phyloP scores from a whole-genome alignment of 495 filamentous ascomycete species.

The Daldinia grandis region DNA sequence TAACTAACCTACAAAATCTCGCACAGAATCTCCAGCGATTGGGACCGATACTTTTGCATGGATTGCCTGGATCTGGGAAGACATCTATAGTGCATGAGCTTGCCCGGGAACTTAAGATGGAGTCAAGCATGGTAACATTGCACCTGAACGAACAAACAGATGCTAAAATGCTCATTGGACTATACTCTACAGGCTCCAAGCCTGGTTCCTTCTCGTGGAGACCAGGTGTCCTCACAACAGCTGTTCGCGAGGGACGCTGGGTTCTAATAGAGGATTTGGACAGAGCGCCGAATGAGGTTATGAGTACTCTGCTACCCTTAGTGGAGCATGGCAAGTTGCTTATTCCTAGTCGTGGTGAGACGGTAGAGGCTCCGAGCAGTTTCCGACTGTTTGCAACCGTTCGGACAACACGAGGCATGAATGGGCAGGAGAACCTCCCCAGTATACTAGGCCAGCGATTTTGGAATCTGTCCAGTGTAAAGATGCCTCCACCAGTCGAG shows the following conservation, averaged over 20 bases:
- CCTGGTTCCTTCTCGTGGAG: conserved; percentile 92
- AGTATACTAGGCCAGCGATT: conserved; percentile 77
- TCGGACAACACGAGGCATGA: conserved; percentile 75
- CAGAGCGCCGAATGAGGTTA: conserved; percentile 92
- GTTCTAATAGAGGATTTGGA: conserved; percentile 96
- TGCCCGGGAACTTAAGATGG: conserved; percentile 76
- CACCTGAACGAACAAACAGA: conserved; percentile 98
- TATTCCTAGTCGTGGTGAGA: conserved; percentile 86
- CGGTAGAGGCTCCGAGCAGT: conserved; percentile 78
- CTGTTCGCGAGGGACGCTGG: conserved; percentile 93
- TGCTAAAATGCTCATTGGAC: conserved; percentile 90
- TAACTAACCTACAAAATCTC: conserved; percentile 72
- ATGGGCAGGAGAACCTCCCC: conserved; percentile 70
- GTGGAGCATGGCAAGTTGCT: conserved; percentile 88
- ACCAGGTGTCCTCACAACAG: conserved; percentile 92
- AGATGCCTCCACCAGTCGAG: conserved; percentile 73
- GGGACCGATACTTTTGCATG: conserved; percentile 80
- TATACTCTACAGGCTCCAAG: conserved; percentile 85
- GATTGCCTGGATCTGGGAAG: conserved; percentile 88
- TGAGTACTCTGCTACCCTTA: conserved; percentile 88
- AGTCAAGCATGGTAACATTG: conserved; percentile 82
- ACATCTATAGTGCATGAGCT: conserved; percentile 85
- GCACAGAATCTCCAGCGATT: conserved; percentile 68
- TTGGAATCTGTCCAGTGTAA: conserved; percentile 78
- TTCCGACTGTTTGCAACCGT: conserved; percentile 93